phyloP scores from a whole-genome alignment of 257 asterid genomes.

The Cruciata laevipes region DNA sequence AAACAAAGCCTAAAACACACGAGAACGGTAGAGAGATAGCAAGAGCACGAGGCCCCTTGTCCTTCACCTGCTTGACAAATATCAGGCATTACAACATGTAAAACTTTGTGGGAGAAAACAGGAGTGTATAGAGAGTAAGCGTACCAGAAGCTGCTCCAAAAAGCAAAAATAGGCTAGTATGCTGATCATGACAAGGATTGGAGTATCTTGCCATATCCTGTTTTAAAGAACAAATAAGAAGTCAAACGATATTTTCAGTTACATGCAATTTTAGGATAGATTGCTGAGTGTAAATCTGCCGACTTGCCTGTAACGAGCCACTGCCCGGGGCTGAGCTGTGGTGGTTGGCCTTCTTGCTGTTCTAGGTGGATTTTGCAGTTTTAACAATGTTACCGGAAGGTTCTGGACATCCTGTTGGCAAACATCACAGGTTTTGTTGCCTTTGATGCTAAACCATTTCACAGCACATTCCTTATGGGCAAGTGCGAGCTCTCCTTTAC shows the following conservation, averaged over 20 bases:
- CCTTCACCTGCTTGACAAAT: constrained; percentile 51
- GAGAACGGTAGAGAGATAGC: constrained; percentile 93
- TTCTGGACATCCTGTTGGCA: constrained; percentile 88
- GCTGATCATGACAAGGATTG: constrained; percentile 96
- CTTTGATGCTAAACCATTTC: constrained; percentile 95
- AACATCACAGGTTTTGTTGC: constrained; percentile 86
- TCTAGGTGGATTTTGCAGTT: constrained; percentile 62
- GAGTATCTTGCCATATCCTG: constrained; percentile 96
- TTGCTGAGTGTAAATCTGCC: no score
- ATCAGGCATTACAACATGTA: not conserved
- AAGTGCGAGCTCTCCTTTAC: constrained; percentile 98
- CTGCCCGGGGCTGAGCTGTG: constrained; percentile 46
- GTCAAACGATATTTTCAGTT: constrained; percentile 9
- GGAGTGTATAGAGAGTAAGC: constrained; percentile 12
- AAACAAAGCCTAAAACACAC: constrained; percentile 77
- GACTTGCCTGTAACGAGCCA: constrained; percentile 71
- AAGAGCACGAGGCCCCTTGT: constrained; percentile 87
- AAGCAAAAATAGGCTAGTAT: constrained; percentile 96
- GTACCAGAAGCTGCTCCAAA: constrained; percentile 97
- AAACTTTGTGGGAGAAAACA: constrained; percentile 3
- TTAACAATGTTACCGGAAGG: constrained; percentile 80
- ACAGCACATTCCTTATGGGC: constrained; percentile 90
- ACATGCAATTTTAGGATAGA: no score
- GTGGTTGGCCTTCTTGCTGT: constrained; percentile 44
- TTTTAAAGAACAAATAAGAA: constrained; percentile 1